Base-by-base conservation (phyloP, 2,329 filamentous ascomycete species). In the Neofusicoccum laricinum region DNA sequence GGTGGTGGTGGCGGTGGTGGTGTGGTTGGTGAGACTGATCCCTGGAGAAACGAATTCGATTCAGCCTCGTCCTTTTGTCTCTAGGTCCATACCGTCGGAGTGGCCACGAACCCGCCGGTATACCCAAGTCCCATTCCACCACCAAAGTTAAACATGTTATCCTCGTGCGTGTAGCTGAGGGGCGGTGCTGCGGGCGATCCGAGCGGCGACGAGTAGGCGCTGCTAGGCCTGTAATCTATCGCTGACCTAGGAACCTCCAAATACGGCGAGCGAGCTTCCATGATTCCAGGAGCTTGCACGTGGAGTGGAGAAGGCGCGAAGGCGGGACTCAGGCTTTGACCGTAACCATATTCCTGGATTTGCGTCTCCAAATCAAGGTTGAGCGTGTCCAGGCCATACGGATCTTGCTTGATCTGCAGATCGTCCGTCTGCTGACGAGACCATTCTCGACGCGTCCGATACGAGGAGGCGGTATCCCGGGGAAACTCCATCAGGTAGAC, bases 321-420 rank as follows among this genome's bases (percentile, higher is more conserved):
- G 0, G 81, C 81, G n/a, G 81, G 81, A 67, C 79, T 82, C 7
- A 81, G 72, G 66, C 80, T 82, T 58, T 76, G 75, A 4, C 75
- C 74, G 58, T 77, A 78, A 65, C 72, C 75, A 66, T 77, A 77
- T 58, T 77, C 72, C 38, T 73, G 77, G 45, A 81, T 76, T 30
- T 77, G 75, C 61, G 76, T 75, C 46, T 76, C 75, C 12, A 78
- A 67, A 43, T 78, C 76, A 59, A 79, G 66, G 51, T 79, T 78
- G 63, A 80, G 66, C 2, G 71, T 74, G 63, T 78, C 76, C 62
- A 77, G 68, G 3, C 72, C 73, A 61, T 75, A 78, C 0, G 76
- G 68, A 15, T 73, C 70, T 51, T 76, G 76, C 40, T 76, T 66
- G 2, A 72, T 69, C 36, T 75, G 73, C 14, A 73, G 63, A 32